Conservation (phyloP, 805 yeast species). For the Lachancea meyersii region DNA sequence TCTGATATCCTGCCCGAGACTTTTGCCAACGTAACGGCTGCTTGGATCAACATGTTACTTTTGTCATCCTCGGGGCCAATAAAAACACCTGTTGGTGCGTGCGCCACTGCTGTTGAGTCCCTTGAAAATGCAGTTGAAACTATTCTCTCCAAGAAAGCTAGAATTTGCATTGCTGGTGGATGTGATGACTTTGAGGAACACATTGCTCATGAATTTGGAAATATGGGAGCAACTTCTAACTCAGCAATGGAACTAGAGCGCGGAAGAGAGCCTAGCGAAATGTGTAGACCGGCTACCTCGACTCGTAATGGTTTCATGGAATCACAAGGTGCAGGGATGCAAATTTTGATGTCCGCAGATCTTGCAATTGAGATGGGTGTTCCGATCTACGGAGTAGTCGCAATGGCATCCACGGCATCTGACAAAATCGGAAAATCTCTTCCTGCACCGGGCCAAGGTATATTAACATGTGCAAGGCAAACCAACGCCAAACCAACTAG, state of each 20-base stretch:
- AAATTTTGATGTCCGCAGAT: constrained; percentile 78
- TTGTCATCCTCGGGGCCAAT: constrained; percentile 85
- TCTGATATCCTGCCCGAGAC: constrained; percentile 86
- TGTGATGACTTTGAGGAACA: constrained; percentile 91
- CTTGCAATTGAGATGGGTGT: constrained; percentile 86
- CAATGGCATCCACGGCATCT: constrained; percentile 76
- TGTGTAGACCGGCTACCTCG: constrained; percentile 88
- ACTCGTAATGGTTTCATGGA: constrained; percentile 89
- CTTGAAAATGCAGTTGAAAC: constrained; percentile 82
- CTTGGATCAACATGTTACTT: constrained; percentile 90
- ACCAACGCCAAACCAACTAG: constrained; percentile 38
- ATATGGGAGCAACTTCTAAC: constrained; percentile 87
- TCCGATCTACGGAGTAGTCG: constrained; percentile 80
- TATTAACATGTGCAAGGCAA: constrained; percentile 82
- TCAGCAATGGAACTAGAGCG: constrained; percentile 62
- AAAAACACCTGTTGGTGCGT: constrained; percentile 90
- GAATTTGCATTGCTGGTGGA: constrained; percentile 83
- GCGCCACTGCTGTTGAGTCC: constrained; percentile 89
- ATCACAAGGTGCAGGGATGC: constrained; percentile 89
- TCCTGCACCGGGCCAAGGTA: constrained; percentile 94
- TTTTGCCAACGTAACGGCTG: constrained; percentile 85
- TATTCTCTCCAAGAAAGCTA: constrained; percentile 74
- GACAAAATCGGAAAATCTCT: constrained; percentile 88
- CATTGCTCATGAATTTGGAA: constrained; percentile 82
- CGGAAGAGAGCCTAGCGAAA: constrained; percentile 84